A percentile compares a stretch with the other conserved stretches of the same genome.
Evolutionary conservation across 2,329 filamentous ascomycete genomes (phyloP).

Genomic region (Aulographum hederae): DNA sequence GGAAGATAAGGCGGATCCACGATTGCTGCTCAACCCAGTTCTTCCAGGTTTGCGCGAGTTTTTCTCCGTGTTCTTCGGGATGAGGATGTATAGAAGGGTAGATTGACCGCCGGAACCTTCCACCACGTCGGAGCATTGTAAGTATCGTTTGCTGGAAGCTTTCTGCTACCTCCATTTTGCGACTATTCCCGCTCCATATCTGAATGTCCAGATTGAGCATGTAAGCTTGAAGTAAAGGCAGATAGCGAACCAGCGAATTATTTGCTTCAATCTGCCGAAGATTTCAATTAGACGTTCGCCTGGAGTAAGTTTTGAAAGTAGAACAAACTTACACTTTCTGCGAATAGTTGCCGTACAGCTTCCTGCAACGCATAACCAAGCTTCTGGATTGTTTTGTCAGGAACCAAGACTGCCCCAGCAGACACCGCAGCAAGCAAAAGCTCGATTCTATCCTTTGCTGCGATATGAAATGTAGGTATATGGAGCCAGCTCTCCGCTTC

Average conservation of each 20-base stretch:
- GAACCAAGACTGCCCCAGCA: slow-evolving; percentile 40
- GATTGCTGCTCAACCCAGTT: slow-evolving; percentile 46
- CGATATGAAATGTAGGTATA: slow-evolving; percentile 36
- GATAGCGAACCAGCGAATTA: slow-evolving; percentile 30
- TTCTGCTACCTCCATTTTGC: slow-evolving; percentile 41
- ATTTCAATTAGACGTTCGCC: too few relatives aligned
- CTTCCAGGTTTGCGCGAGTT: slow-evolving; percentile 46
- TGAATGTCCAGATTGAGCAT: slow-evolving; percentile 33
- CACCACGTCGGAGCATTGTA: slow-evolving; percentile 37
- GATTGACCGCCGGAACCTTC: slow-evolving; percentile 37
- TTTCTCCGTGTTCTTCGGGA: slow-evolving; percentile 35
- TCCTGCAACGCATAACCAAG: slow-evolving; percentile 38
- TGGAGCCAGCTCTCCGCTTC: slow-evolving; percentile 44
- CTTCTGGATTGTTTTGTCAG: slow-evolving; percentile 38
- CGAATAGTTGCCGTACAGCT: slow-evolving; percentile 19
- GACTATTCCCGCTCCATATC: slow-evolving; percentile 39
- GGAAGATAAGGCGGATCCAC: slow-evolving; percentile 50
- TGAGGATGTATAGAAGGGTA: slow-evolving; percentile 33
- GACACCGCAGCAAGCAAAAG: slow-evolving; percentile 42
- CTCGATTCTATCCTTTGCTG: slow-evolving; percentile 36
- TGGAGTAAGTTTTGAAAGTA: too few relatives aligned
- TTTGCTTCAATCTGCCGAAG: slow-evolving; percentile 23
- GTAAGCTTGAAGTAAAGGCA: slow-evolving; percentile 33
- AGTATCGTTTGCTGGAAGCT: slow-evolving; percentile 36
- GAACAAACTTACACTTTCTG: too few relatives aligned